These are phyloP conservation scores for Paecilomyces niveus DNA, from an alignment of 2,329 filamentous ascomycete genomes.

Conservation along the genomic window DNA sequence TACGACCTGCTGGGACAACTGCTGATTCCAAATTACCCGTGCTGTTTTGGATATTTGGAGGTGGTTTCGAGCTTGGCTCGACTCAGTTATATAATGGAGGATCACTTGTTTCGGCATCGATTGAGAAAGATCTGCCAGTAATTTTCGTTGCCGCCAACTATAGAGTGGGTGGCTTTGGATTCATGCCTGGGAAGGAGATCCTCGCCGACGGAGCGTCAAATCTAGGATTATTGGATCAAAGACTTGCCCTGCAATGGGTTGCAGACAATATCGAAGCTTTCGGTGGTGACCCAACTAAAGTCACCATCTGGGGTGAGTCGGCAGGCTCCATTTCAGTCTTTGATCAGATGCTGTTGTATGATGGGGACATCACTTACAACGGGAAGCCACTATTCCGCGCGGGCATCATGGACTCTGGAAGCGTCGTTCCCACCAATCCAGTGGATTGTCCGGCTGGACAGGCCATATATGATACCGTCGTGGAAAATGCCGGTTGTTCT, in stretches of 20 bases:
- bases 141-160: constrained; percentile 75
- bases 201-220: constrained; percentile 61
- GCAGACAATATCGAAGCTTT: constrained; percentile 70
- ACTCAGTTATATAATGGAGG: not conserved
- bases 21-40: not conserved
- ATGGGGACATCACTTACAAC: constrained; percentile 67
- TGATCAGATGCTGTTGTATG: constrained; percentile 68
- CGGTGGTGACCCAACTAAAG: constrained; percentile 70
- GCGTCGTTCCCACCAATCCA: constrained; percentile 10
- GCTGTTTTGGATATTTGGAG: not conserved
- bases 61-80: not conserved
- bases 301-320: constrained; percentile 72
- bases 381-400: constrained; percentile 67
- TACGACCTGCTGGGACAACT: not conserved
- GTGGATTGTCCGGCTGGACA: constrained; percentile 63
- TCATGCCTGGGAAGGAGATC: constrained; percentile 62
- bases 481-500: constrained; percentile 40
- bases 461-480: constrained; percentile 43
- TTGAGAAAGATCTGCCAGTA: constrained; percentile 50
- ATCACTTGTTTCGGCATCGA: not conserved
- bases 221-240: constrained; percentile 65
- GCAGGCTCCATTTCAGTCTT: constrained; percentile 67
- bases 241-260: constrained; percentile 67
- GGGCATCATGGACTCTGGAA: constrained; percentile 70
- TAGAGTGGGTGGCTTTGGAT: constrained; percentile 66